Base-by-base conservation (phyloP, 1,284 basidiomycete species). In the Hortiboletus rubellus region DNA sequence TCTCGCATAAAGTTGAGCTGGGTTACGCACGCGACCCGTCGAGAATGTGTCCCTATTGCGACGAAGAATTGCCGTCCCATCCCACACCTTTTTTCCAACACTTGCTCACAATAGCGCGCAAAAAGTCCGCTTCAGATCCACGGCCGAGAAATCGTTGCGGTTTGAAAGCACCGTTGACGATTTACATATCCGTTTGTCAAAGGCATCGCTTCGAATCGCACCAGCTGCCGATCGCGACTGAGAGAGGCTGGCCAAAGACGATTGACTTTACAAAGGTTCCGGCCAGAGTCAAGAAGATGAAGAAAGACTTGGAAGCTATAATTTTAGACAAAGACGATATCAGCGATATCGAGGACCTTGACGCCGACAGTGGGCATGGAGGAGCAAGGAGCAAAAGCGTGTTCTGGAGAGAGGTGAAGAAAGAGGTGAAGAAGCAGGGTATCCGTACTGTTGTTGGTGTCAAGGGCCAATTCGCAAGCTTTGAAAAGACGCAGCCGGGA, bases 401-500 rank as follows among this genome's bases (percentile, higher is more conserved):
- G 3, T 91, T 91, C 64, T 92, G 90, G 88, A 72, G 66, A 46
- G 86, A 90, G 31, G 69, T 86, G 8, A 77, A 83, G 67, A 76
- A 77, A 51, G 85, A 86, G 57, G 76, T 91, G 37, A 81, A 80
- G 67, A 74, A 75, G 61, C 82, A 84, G 52, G 90, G 90, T 0
- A 78, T 81, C 30, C 80, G 83, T 45, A 82, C 81, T n/a, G 82
- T 82, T 12, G 78, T 82, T 3, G 85, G 89, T 34, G 80, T 90
- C 47, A 81, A 78, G 46, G 88, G 82, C 2, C 90, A 92, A 64
- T 89, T 90, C 64, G 78, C 82, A 30, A 88, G 76, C 63, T 92
- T 92, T 64, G 82, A 89, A 63, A 89, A 84, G 73, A 82, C 83
- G 2, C 89, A 91, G 62, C 88, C 90, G 40, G 90, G 91, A 76